A percentile compares a stretch with the other conserved stretches of the same genome.
Conservation (phyloP, 805 yeast genomes). For the Starmerella ratchasimensis region DNA sequence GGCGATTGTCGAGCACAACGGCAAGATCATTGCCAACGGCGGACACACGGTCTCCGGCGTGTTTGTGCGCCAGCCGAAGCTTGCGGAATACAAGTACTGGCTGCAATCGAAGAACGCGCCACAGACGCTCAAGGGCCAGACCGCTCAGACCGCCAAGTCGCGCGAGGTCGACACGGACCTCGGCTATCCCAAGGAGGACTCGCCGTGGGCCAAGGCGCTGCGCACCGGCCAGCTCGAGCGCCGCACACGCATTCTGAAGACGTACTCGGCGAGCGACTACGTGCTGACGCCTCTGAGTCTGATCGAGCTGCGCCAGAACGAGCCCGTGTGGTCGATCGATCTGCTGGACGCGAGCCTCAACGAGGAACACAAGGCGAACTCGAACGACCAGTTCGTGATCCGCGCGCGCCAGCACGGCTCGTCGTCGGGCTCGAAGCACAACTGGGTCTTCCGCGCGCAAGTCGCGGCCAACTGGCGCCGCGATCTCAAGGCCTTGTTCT, state of each 20-base stretch:
- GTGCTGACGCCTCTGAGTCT: slow-evolving; percentile 77
- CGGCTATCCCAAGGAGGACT: slow-evolving; percentile 51
- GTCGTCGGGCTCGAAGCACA: slow-evolving; percentile 46
- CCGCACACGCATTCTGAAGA: slow-evolving; percentile 78
- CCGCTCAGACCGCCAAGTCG: background rate
- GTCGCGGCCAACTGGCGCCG: slow-evolving; percentile 68
- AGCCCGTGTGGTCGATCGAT: slow-evolving; percentile 21
- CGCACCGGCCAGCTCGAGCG: slow-evolving; percentile 76
- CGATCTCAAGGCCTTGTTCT: slow-evolving; percentile 56
- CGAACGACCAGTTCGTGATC: slow-evolving; percentile 53
- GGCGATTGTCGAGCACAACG: slow-evolving; percentile 39
- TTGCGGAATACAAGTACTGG: slow-evolving; percentile 81
- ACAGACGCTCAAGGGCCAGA: slow-evolving; percentile 4
- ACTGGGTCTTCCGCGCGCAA: slow-evolving; percentile 91
- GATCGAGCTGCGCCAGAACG: slow-evolving; percentile 63
- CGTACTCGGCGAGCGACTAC: slow-evolving; percentile 83
- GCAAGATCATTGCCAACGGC: slow-evolving; percentile 27
- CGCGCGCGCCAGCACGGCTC: slow-evolving; percentile 24
- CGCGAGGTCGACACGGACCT: slow-evolving; percentile 28
- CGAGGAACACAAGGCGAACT: slow-evolving; percentile 57
- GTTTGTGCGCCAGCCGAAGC: slow-evolving; percentile 61
- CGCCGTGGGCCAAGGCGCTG: slow-evolving; percentile 53
- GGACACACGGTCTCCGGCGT: slow-evolving; percentile 63
- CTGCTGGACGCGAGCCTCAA: slow-evolving; percentile 53
- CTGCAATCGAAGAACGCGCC: slow-evolving; percentile 11